Evolutionary conservation across 2,329 filamentous ascomycete genomes (phyloP).

Genomic region (Verticillium tricorpus): DNA sequence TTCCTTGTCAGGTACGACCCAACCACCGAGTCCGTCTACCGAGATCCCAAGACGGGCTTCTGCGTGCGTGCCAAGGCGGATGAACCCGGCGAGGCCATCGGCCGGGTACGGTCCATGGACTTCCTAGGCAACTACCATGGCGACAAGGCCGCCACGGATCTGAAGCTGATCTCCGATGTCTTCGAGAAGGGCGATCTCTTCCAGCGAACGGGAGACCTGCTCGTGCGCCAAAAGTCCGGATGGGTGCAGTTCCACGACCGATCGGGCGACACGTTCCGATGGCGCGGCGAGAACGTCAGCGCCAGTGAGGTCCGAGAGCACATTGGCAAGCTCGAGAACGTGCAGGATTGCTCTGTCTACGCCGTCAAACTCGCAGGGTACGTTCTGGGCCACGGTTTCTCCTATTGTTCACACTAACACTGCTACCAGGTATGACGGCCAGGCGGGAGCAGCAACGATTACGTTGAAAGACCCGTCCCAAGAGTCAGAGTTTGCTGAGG

Average conservation of each 20-base stretch:
- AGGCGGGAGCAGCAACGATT: neutral
- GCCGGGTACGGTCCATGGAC: conserved; percentile 51
- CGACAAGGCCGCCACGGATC: conserved; percentile 59
- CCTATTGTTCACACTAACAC: neutral
- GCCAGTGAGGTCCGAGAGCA: conserved; percentile 54
- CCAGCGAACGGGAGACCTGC: conserved; percentile 63
- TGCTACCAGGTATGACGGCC: neutral
- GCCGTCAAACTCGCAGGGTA: neutral
- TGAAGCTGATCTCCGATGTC: conserved; percentile 61
- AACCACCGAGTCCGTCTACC: conserved; percentile 60
- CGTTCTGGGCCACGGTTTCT: neutral
- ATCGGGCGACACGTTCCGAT: conserved; percentile 60
- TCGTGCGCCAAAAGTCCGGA: conserved; percentile 56
- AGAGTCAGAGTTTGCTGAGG: neutral
- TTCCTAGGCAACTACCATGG: conserved; percentile 66
- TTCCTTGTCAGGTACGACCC: conserved; percentile 67
- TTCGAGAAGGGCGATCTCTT: conserved; percentile 64
- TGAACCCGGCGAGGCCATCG: conserved; percentile 68
- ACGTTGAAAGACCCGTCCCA: neutral
- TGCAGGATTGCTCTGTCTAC: neutral
- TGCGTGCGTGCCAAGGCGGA: conserved; percentile 58
- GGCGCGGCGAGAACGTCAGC: conserved; percentile 67
- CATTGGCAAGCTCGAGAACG: neutral
- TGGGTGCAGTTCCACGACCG: conserved; percentile 64
- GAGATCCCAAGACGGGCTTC: conserved; percentile 65